Evolutionary conservation across 2,329 filamentous ascomycete species (phyloP).

Genomic region (Thielaviopsis euricoi): DNA sequence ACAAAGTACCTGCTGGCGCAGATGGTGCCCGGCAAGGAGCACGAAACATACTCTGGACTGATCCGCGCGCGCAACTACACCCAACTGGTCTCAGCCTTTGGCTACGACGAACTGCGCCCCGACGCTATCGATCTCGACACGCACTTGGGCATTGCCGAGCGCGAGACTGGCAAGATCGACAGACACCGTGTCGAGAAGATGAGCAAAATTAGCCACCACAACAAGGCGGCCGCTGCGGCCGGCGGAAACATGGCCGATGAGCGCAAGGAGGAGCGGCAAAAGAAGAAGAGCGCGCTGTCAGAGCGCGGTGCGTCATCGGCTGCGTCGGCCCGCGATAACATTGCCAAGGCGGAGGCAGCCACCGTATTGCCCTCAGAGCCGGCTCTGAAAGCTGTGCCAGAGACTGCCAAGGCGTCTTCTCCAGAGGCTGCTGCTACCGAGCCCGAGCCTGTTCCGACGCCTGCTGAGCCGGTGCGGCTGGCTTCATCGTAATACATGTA

Average conservation of each 20-base stretch:
- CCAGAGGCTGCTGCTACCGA: neutral
- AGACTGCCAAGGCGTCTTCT: neutral
- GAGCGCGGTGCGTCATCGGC: slow-evolving; percentile 17
- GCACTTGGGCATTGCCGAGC: slow-evolving; percentile 27
- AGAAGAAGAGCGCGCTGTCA: slow-evolving; percentile 22
- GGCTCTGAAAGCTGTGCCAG: neutral
- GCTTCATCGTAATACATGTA: neutral
- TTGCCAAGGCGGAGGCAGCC: slow-evolving; percentile 10
- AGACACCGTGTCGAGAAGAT: slow-evolving; percentile 10
- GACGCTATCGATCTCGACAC: slow-evolving; percentile 50
- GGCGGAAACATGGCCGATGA: slow-evolving; percentile 28
- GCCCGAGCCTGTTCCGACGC: neutral
- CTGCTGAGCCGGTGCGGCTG: neutral
- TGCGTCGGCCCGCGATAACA: neutral
- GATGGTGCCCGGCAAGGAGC: slow-evolving; percentile 65
- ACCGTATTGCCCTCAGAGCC: slow-evolving; percentile 1
- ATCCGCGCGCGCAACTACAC: slow-evolving; percentile 53
- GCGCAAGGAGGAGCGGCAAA: slow-evolving; percentile 19
- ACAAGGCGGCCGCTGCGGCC: slow-evolving; percentile 29
- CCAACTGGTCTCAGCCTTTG: slow-evolving; percentile 49
- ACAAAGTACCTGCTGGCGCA: slow-evolving; percentile 83
- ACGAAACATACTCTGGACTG: slow-evolving; percentile 41
- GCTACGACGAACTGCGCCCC: slow-evolving; percentile 44
- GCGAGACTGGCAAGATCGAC: slow-evolving; percentile 9
- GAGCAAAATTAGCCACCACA: slow-evolving; percentile 13